phyloP scores from a whole-genome alignment of 2,329 filamentous ascomycete species.

The Xylariaceae sp. region DNA sequence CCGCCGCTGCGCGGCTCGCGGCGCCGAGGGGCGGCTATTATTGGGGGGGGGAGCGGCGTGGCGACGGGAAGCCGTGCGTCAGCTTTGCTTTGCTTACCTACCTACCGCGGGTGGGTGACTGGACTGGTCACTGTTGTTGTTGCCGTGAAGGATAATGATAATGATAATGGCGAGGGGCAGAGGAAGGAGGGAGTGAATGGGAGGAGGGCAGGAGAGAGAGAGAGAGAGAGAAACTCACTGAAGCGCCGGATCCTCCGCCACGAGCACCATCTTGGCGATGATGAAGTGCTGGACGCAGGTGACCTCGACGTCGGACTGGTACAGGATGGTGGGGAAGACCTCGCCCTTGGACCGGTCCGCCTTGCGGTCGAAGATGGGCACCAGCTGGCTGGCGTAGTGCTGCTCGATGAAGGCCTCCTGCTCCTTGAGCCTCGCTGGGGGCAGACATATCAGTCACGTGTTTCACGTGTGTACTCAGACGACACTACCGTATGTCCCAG shows the following conservation, averaged over 20 bases:
- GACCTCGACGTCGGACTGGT: background rate
- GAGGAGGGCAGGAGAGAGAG: too few relatives aligned
- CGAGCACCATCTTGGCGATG: background rate
- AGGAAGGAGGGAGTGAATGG: too few relatives aligned
- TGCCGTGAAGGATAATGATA: background rate
- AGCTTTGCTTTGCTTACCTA: too few relatives aligned
- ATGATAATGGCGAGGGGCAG: background rate
- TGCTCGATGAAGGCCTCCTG: background rate
- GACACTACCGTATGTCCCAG: too few relatives aligned
- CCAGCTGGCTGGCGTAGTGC: background rate
- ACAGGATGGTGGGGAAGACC: background rate
- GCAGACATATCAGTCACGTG: background rate
- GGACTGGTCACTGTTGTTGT: too few relatives aligned
- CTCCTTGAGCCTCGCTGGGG: background rate
- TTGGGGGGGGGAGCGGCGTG: too few relatives aligned
- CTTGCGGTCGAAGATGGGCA: background rate
- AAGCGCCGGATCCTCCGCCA: background rate
- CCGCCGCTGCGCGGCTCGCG: background rate
- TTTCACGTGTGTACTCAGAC: too few relatives aligned
- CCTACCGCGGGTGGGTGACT: too few relatives aligned
- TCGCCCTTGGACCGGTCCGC: background rate
- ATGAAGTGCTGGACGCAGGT: background rate
- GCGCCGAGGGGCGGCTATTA: background rate
- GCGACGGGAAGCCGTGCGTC: too few relatives aligned
- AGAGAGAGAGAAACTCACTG: too few relatives aligned